A percentile compares a stretch with the other conserved stretches of the same genome.
Conservation (phyloP, 176 grass and related monocot genomes). For the Oryza rufipogon region DNA sequence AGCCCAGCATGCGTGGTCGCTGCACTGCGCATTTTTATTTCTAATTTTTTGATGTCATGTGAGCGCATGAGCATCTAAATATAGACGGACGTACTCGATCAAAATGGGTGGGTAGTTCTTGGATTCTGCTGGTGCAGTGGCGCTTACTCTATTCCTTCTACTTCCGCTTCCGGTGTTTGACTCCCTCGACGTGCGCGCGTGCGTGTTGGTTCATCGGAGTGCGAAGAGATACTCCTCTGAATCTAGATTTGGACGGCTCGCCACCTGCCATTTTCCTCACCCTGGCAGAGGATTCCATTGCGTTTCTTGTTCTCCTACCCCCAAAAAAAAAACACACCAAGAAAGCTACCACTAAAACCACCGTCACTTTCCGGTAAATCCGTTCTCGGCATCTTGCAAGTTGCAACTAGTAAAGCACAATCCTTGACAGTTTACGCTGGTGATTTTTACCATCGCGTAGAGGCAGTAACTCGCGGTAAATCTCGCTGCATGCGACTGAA, state of each 20-base stretch:
- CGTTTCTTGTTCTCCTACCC: neutral
- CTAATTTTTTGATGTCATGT: neutral
- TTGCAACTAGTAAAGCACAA: too few relatives aligned
- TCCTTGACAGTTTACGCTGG: neutral
- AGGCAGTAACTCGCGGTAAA: neutral
- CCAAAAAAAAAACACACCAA: neutral
- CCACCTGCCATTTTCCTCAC: neutral
- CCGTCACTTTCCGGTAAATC: neutral
- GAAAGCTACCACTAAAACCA: neutral
- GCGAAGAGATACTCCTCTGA: conserved; percentile 24
- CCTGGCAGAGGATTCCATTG: neutral
- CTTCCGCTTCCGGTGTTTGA: neutral
- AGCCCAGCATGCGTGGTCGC: conserved; percentile 3
- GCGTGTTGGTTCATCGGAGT: conserved; percentile 32
- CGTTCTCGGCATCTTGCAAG: neutral
- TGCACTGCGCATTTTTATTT: conserved; percentile 27
- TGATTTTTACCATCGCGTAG: neutral
- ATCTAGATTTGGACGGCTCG: conserved; percentile 4
- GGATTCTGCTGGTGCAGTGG: neutral
- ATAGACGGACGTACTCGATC: conserved; percentile 7
- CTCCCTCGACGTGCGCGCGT: neutral
- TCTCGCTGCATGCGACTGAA: neutral
- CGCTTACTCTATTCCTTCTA: neutral
- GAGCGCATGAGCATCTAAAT: conserved; percentile 8
- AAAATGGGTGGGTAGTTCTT: neutral